These are phyloP conservation scores for Puccinia triticina DNA, from an alignment of 1,284 basidiomycete species.

Conservation along the genomic window DNA sequence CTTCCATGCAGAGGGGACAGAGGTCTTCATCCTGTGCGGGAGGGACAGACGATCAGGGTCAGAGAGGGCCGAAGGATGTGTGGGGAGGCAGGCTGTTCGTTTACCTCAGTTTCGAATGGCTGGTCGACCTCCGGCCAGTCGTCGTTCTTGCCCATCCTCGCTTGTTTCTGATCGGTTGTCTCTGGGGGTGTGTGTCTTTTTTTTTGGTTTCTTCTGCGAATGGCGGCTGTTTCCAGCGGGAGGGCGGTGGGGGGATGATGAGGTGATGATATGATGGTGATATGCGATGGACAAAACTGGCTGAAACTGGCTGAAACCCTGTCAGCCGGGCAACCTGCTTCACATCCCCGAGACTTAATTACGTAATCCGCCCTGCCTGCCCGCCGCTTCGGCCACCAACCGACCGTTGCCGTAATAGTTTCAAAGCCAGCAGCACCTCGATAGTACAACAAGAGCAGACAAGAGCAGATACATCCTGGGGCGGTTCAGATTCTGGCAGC, in stretches of 20 bases:
- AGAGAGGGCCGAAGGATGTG: neutral
- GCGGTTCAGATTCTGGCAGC: neutral
- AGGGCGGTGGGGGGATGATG: neutral
- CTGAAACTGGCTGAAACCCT: neutral
- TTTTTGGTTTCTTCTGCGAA: no score
- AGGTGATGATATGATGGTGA: neutral
- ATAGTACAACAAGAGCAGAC: neutral
- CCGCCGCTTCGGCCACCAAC: no score
- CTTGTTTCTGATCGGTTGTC: neutral
- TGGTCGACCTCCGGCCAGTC: conserved; percentile 36
- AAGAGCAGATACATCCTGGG: neutral
- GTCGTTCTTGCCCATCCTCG: conserved; percentile 26
- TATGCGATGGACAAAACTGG: neutral
- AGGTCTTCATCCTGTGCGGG: conserved; percentile 83
- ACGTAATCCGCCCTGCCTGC: neutral
- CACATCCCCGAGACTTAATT: no score
- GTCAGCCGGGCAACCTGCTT: neutral
- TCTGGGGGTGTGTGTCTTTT: neutral
- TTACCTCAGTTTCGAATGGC: conserved; percentile 39
- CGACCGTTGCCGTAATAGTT: neutral
- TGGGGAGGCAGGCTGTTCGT: neutral
- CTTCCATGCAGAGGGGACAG: conserved; percentile 96
- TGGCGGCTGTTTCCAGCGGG: neutral
- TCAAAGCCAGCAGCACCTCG: neutral
- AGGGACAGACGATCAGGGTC: neutral